Evolutionary conservation across 352 stramenopile species (phyloP).

Genomic region (Blastocystis sp.): DNA sequence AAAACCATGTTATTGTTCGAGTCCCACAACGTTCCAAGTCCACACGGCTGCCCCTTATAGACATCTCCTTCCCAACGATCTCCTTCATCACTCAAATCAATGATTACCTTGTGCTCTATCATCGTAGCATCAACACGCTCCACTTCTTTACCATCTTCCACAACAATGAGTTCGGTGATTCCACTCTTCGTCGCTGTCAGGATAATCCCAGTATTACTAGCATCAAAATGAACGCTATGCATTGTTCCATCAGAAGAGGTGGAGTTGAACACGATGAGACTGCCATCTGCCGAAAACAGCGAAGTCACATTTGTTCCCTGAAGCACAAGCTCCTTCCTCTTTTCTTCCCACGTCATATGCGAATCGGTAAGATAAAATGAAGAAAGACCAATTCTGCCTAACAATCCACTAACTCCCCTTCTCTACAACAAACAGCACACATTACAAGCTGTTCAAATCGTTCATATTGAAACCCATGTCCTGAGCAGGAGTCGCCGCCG

Average conservation of each 20-base stretch:
- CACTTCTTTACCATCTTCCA: neutral
- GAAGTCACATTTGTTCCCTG: too few relatives aligned
- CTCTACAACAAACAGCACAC: slow-evolving; percentile 6
- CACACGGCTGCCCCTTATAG: neutral
- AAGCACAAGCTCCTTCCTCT: too few relatives aligned
- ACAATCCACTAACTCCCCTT: neutral
- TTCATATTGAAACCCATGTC: neutral
- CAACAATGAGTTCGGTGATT: neutral
- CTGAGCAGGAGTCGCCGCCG: neutral
- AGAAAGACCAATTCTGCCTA: neutral
- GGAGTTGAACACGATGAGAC: neutral
- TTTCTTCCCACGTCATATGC: too few relatives aligned
- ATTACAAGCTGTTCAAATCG: slow-evolving; percentile 29
- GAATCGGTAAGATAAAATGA: neutral
- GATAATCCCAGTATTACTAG: neutral
- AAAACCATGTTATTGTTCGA: slow-evolving; percentile 17
- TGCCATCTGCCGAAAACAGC: too few relatives aligned
- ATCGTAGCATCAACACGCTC: neutral
- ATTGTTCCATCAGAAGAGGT: neutral
- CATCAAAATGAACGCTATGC: neutral
- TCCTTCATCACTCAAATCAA: slow-evolving; percentile 18
- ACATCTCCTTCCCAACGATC: slow-evolving; percentile 44
- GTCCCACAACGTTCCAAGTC: slow-evolving; percentile 18
- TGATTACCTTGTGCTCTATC: neutral
- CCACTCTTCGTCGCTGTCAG: neutral